Base-by-base conservation (phyloP, 306 rosid genomes). In the Quercus aquifolioides region DNA sequence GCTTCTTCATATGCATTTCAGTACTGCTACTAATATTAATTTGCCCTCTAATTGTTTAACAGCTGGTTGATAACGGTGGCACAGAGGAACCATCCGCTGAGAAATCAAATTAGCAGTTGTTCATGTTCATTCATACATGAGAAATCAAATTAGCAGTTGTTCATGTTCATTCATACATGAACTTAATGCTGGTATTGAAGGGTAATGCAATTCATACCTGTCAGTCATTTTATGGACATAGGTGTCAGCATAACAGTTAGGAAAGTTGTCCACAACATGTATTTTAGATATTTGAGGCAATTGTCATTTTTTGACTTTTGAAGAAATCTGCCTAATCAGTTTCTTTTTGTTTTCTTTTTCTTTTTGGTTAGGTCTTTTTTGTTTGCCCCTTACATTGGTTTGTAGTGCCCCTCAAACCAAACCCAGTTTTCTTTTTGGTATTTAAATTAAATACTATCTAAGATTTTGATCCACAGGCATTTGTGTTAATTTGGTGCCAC, bases 21-120 rank as follows among this genome's bases (percentile, higher is more conserved):
- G 58, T 79, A 9, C 38, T 23, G 30, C 13, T 58, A 73, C 63
- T 81, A 43, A 54, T 73, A 52, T 1, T 60, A n/a, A 13, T 81
- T 81, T 80, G 31, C 65, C 65, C 49, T 55, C 78, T 62, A 28
- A 73, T 80, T 74, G 67, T 85, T 80, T 26, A 55, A 80, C 94
- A 94, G 98, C 82, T 94, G 92, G 49, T 94, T 74, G 82, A 86
- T 52, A 76, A 96, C 80, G 72, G 87, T 25, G 84, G 84, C 43
- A 74, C 83, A 1, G 92, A 89, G 77, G 97, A 89, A 78, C 83
- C 85, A 38, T 73, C 86, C 73, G 70, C 33, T 6, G 94, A 88
- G 76, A 77, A 79, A 21, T 17, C 85, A 15, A 73, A 81, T 73
- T 83, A 87, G 85, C 78, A 58, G 21, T 1, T 21, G 41, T 28